Evolutionary conservation across 2,329 filamentous ascomycete species (phyloP).

Genomic region (Trichoderma simmonsii): DNA sequence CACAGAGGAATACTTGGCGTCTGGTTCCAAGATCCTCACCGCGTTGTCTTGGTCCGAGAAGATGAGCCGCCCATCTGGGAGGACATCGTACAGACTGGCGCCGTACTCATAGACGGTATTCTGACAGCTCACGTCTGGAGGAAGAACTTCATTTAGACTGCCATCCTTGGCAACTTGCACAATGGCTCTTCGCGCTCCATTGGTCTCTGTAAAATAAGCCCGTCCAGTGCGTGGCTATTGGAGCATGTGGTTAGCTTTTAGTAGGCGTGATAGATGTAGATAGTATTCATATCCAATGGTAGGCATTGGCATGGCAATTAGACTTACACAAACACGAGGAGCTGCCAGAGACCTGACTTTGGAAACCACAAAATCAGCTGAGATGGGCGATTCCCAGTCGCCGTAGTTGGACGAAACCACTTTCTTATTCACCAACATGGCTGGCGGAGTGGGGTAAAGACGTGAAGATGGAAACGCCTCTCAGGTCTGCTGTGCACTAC

Average conservation of each 20-base stretch:
- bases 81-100: slow-evolving; percentile 42
- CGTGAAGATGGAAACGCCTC: neutral
- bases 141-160: slow-evolving; percentile 39
- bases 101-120: slow-evolving; percentile 54
- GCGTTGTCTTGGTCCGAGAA: slow-evolving; percentile 45
- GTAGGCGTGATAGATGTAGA: neutral
- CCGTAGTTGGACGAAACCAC: slow-evolving; percentile 32
- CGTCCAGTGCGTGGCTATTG: slow-evolving; percentile 30
- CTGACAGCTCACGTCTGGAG: slow-evolving; percentile 40
- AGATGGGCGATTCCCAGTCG: slow-evolving; percentile 40
- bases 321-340: slow-evolving; percentile 37
- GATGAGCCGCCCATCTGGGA: slow-evolving; percentile 40
- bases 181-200: slow-evolving; percentile 43
- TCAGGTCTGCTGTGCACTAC: neutral
- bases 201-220: slow-evolving; percentile 38
- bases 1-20: slow-evolving; percentile 32
- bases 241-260: neutral
- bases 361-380: slow-evolving; percentile 35
- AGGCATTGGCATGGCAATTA: neutral
- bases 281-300: neutral
- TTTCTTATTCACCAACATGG: slow-evolving; percentile 29
- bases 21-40: slow-evolving; percentile 42
- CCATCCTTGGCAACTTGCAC: slow-evolving; percentile 38
- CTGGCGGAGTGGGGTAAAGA: neutral
- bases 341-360: slow-evolving; percentile 33